phyloP scores from a whole-genome alignment of 2,329 filamentous ascomycete genomes.

The Calonectria pseudoturangicola region DNA sequence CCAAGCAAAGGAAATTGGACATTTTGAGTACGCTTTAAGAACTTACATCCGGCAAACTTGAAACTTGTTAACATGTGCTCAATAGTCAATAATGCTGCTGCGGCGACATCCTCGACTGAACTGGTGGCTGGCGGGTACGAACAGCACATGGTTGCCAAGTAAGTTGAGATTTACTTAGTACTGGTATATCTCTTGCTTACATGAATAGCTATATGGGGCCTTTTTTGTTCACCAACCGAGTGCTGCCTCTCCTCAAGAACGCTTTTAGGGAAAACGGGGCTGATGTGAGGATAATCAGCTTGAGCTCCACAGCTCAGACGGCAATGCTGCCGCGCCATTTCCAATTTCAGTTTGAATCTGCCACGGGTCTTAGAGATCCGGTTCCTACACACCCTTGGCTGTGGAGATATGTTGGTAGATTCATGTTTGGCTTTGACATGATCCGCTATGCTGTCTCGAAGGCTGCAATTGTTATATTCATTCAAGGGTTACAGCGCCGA shows the following conservation, averaged over 20 bases:
- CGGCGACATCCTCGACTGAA: constrained; percentile 34
- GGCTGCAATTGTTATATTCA: constrained; percentile 25
- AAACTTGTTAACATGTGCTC: neutral
- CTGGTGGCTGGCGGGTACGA: constrained; percentile 49
- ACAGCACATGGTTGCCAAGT: constrained; percentile 51
- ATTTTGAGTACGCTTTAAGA: constrained; percentile 10
- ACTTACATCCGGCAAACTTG: too few species aligned
- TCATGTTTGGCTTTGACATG: constrained; percentile 49
- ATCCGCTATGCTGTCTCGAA: constrained; percentile 45
- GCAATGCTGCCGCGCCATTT: constrained; percentile 47
- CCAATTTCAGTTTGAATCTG: constrained; percentile 46
- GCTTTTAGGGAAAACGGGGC: constrained; percentile 40
- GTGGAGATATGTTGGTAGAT: constrained; percentile 31
- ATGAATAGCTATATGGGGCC: constrained; percentile 52
- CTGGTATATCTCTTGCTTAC: constrained; percentile 19
- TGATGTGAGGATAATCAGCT: constrained; percentile 53
- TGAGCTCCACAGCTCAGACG: constrained; percentile 46
- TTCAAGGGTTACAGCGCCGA: constrained; percentile 33
- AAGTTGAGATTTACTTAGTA: neutral
- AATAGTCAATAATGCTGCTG: constrained; percentile 54
- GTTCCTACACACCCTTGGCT: constrained; percentile 41
- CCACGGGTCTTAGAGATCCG: constrained; percentile 34
- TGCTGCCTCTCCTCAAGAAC: constrained; percentile 54
- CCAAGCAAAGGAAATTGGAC: constrained; percentile 26
- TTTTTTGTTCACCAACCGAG: constrained; percentile 52